Conservation (phyloP, 345 rosid genomes). For the Sonneratia alba region DNA sequence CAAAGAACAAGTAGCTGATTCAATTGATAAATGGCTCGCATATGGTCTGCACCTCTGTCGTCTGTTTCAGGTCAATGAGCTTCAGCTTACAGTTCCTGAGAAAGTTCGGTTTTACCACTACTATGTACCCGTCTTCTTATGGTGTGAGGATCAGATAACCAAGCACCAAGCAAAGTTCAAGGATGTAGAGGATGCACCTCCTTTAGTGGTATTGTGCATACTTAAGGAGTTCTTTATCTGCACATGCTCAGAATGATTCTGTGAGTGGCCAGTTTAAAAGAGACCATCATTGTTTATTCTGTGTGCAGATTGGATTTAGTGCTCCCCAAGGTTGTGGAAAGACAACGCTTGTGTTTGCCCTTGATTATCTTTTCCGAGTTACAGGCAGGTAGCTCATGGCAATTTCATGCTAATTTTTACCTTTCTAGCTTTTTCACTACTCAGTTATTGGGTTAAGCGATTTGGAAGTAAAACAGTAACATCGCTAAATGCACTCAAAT, state of each 20-base stretch:
- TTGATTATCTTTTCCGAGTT: constrained; percentile 62
- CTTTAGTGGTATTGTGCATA: constrained; percentile 59
- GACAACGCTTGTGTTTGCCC: constrained; percentile 95
- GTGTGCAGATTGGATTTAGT: constrained; percentile 79
- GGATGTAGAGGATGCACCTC: constrained; percentile 67
- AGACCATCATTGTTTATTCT: background rate
- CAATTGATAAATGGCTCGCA: constrained; percentile 71
- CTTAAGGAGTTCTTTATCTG: background rate
- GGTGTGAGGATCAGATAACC: constrained; percentile 88
- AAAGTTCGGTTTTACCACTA: constrained; percentile 82
- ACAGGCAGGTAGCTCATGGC: constrained; percentile 52
- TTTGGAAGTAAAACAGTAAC: background rate
- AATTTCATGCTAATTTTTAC: background rate
- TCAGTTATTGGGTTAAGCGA: background rate
- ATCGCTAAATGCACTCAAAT: constrained; percentile 8
- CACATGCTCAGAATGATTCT: background rate
- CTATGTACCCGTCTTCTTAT: constrained; percentile 82
- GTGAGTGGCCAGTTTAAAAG: background rate
- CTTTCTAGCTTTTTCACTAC: background rate
- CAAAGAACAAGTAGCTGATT: constrained; percentile 48
- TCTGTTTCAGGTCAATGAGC: constrained; percentile 61
- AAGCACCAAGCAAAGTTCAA: constrained; percentile 51
- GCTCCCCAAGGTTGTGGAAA: constrained; percentile 99
- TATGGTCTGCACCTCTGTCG: constrained; percentile 55
- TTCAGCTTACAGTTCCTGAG: constrained; percentile 55